A percentile compares a stretch with the other conserved stretches of the same genome.
Conservation (phyloP, 306 rosid genomes). For the Coriaria nepalensis region DNA sequence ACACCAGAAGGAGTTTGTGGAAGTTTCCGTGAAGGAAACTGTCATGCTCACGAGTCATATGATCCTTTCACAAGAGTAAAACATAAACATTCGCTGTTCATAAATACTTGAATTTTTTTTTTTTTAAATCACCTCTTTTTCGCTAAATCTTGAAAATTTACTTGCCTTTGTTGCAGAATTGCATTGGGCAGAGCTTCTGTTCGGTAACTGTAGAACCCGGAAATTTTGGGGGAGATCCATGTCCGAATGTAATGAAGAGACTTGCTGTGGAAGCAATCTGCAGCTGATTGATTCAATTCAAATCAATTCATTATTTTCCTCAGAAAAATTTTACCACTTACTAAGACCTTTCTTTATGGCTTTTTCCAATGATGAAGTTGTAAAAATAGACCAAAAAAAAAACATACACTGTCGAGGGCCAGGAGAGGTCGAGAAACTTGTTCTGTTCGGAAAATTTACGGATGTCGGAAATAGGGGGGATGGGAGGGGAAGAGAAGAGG, state of each 20-base stretch:
- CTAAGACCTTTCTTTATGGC: slow-evolving; percentile 39
- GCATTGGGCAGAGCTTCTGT: slow-evolving; percentile 74
- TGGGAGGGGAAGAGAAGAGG: not conserved
- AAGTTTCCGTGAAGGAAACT: slow-evolving; percentile 65
- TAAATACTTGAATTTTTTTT: not conserved
- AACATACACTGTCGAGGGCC: slow-evolving; percentile 55
- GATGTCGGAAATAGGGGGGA: too few species aligned
- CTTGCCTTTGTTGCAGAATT: slow-evolving; percentile 41
- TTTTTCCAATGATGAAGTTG: slow-evolving; percentile 76
- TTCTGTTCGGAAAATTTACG: not conserved
- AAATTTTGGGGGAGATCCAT: slow-evolving; percentile 92
- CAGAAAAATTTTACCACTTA: too few species aligned
- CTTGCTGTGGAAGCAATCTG: slow-evolving; percentile 86
- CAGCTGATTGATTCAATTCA: slow-evolving; percentile 34
- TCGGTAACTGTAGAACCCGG: slow-evolving; percentile 66
- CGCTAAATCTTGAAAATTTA: not conserved
- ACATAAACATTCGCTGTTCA: not conserved
- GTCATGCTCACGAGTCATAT: slow-evolving; percentile 87
- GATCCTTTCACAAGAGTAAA: slow-evolving; percentile 71
- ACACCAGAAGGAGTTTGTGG: slow-evolving; percentile 84
- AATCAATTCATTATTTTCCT: not conserved
- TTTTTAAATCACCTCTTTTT: not conserved
- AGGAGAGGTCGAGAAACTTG: slow-evolving; percentile 27
- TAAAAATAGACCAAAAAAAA: slow-evolving; percentile 51
- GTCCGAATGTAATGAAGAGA: slow-evolving; percentile 84